Evolutionary conservation across 2,329 filamentous ascomycete genomes (phyloP).

Genomic region (Exophiala sp.): DNA sequence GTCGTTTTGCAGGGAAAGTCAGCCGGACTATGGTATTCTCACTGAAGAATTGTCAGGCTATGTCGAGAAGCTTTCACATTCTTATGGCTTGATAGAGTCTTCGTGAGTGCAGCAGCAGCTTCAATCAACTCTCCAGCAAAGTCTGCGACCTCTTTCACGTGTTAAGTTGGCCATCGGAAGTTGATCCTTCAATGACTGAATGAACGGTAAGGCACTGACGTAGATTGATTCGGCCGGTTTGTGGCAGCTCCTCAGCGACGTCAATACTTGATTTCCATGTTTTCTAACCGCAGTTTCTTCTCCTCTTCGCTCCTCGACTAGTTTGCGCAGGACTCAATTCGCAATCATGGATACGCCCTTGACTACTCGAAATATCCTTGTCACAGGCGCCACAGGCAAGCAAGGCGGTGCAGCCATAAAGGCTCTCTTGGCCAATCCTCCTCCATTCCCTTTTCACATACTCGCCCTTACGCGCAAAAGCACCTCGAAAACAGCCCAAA

Average conservation of each 20-base stretch:
- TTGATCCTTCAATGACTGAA: too few species aligned
- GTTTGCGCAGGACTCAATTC: too few species aligned
- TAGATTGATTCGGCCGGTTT: neutral
- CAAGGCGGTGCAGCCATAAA: conserved; percentile 39
- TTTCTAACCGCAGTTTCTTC: neutral
- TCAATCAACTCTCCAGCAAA: too few species aligned
- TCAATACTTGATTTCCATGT: neutral
- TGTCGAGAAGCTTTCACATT: too few species aligned
- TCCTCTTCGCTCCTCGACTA: neutral
- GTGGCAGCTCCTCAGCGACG: neutral
- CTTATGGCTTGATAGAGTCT: too few species aligned
- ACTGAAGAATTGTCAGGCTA: too few species aligned
- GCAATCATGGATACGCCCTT: neutral
- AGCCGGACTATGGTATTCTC: too few species aligned
- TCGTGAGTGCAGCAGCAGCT: too few species aligned
- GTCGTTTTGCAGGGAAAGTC: too few species aligned
- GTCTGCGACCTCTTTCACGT: too few species aligned
- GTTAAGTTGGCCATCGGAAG: too few species aligned
- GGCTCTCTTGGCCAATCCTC: conserved; percentile 31
- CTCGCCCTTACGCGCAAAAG: conserved; percentile 50
- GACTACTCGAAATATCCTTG: conserved; percentile 31
- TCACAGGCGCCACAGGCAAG: conserved; percentile 42
- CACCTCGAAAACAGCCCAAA: conserved; percentile 49
- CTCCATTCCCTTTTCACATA: conserved; percentile 44
- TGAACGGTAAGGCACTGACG: too few species aligned